A percentile compares a stretch with the other conserved stretches of the same genome.
These are phyloP conservation scores for Gossypium herbaceum DNA, from an alignment of 345 rosid genomes.

Conservation along the genomic window DNA sequence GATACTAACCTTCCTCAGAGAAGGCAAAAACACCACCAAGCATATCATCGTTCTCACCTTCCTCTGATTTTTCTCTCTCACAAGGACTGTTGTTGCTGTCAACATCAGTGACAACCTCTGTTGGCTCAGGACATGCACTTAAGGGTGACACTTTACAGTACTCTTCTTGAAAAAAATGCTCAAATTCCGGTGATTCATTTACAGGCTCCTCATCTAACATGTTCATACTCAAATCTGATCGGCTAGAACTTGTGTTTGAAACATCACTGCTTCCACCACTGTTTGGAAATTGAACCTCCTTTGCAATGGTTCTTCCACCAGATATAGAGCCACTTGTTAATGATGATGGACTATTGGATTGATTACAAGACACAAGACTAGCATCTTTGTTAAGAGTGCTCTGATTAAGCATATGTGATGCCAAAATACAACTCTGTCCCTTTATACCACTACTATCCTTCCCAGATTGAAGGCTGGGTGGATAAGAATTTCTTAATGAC, in stretches of 20 bases:
- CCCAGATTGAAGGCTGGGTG: constrained; percentile 28
- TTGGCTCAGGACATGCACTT: constrained; percentile 28
- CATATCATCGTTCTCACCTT: constrained; percentile 73
- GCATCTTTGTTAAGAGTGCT: constrained; percentile 30
- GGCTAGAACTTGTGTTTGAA: constrained; percentile 56
- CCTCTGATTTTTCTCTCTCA: constrained; percentile 61
- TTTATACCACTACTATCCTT: constrained; percentile 25
- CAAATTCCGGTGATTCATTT: constrained; percentile 50
- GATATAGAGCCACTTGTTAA: constrained; percentile 45
- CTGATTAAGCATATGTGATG: constrained; percentile 33
- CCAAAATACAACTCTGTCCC: constrained; percentile 36
- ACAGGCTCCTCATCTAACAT: constrained; percentile 48
- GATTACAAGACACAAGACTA: constrained; percentile 38
- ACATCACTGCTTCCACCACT: constrained; percentile 53
- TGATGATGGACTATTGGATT: constrained; percentile 35
- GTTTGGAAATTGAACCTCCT: constrained; percentile 37
- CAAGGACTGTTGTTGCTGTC: constrained; percentile 48
- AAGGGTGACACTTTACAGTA: constrained; percentile 41
- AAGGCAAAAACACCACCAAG: constrained; percentile 91
- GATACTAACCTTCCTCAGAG: constrained; percentile 77
- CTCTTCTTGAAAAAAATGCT: constrained; percentile 69
- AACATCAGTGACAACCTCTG: constrained; percentile 36
- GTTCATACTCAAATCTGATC: constrained; percentile 62
- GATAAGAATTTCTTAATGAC: constrained; percentile 44
- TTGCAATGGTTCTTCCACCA: constrained; percentile 44